Conservation (phyloP, 1,284 basidiomycete genomes). For the Thelephora terrestris region DNA sequence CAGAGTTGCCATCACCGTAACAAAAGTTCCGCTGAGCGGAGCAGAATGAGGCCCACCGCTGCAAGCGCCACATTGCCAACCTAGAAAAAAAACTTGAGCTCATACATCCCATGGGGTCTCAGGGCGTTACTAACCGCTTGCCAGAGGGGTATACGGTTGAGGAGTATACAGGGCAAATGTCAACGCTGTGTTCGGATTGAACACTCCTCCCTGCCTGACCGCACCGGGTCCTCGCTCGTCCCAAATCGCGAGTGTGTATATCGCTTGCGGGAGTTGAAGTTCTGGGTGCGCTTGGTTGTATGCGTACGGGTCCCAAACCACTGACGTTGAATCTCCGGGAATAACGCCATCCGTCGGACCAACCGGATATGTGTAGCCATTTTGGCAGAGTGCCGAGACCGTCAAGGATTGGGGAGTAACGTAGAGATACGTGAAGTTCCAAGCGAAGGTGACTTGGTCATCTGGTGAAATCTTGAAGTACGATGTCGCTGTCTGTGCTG, state of each 20-base stretch:
- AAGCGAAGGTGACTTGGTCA: constrained; percentile 80
- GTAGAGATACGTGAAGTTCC: constrained; percentile 76
- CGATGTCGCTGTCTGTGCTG: constrained; percentile 68
- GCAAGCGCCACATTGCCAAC: constrained; percentile 73
- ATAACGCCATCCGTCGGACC: constrained; percentile 70
- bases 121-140: constrained; percentile 40
- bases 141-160: constrained; percentile 60
- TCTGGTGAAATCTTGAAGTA: constrained; percentile 82
- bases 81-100: constrained; percentile 26
- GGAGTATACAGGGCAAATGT: constrained; percentile 85
- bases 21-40: constrained; percentile 49
- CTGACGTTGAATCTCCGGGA: constrained; percentile 55
- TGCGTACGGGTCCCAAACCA: constrained; percentile 75
- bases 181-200: constrained; percentile 61
- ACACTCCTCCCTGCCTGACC: constrained; percentile 47
- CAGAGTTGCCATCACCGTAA: constrained; percentile 58
- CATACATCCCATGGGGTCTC: constrained; percentile 3
- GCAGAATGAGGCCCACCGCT: constrained; percentile 33
- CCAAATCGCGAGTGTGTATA: constrained; percentile 72
- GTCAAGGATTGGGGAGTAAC: constrained; percentile 67
- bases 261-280: constrained; percentile 61
- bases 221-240: constrained; percentile 68
- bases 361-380: constrained; percentile 82
- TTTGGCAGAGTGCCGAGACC: constrained; percentile 72
- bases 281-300: constrained; percentile 62